Percentiles rank a stretch among this genome's conserved stretches.
Conservation (phyloP, 2,329 filamentous ascomycete species). For the Acephala macrosclerotiorum region DNA sequence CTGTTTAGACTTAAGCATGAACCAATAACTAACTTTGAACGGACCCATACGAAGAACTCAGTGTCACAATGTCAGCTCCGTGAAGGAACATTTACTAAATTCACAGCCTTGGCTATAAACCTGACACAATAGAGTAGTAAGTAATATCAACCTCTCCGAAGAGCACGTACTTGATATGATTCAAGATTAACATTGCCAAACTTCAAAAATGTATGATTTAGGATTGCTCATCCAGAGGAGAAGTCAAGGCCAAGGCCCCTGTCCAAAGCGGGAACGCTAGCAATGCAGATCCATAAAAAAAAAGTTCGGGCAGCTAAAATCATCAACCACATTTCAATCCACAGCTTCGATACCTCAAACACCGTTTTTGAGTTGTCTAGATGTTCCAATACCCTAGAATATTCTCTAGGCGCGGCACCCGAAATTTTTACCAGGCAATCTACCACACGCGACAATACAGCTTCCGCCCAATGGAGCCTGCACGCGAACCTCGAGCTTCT, state of each 20-base stretch:
- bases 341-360: not conserved
- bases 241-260: not conserved
- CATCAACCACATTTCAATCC: not conserved
- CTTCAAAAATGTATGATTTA: not conserved
- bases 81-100: too few relatives aligned
- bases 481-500: not conserved
- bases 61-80: too few relatives aligned
- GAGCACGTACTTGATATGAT: too few relatives aligned
- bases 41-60: too few relatives aligned
- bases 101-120: too few relatives aligned
- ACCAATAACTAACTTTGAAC: too few relatives aligned
- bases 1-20: too few relatives aligned
- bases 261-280: constrained; percentile 6
- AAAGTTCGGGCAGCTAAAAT: constrained; percentile 4
- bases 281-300: constrained; percentile 2
- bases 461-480: constrained; percentile 28
- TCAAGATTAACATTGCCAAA: not conserved
- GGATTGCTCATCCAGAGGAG: not conserved
- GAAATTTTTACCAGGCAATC: not conserved
- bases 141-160: too few relatives aligned
- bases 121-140: too few relatives aligned
- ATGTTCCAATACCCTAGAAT: constrained; percentile 22
- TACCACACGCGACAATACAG: constrained; percentile 13
- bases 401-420: constrained; percentile 9
- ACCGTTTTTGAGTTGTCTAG: constrained; percentile 37